These are phyloP conservation scores for Pichia sporocuriosa DNA, from an alignment of 805 yeast genomes.

Conservation along the genomic window DNA sequence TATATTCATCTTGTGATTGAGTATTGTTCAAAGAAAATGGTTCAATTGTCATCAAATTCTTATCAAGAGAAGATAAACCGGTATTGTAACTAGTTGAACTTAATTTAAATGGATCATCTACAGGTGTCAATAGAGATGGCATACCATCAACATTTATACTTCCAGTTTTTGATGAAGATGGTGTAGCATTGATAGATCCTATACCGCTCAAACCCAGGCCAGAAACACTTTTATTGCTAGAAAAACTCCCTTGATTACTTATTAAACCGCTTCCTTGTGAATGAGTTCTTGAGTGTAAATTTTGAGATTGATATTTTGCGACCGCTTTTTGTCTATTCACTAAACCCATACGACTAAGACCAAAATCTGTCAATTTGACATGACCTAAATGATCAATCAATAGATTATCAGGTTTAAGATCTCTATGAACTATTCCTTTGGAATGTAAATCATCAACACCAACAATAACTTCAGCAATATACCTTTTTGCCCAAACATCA, in stretches of 20 bases:
- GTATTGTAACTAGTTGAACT: too few species aligned
- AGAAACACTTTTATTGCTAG: constrained; percentile 5
- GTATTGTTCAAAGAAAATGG: constrained; percentile 22
- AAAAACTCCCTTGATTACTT: constrained; percentile 4
- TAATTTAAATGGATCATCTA: constrained; percentile 18
- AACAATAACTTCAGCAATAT: constrained; percentile 82
- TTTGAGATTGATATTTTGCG: constrained; percentile 1
- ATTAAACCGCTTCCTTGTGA: constrained; percentile 3
- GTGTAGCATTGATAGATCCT: constrained; percentile 6
- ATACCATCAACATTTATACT: constrained; percentile 8
- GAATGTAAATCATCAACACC: constrained; percentile 87
- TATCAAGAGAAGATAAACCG: constrained; percentile 11
- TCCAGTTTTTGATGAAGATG: constrained; percentile 10
- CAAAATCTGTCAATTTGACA: constrained; percentile 90
- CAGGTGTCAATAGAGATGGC: not conserved
- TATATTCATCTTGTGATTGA: not conserved
- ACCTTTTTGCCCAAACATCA: constrained; percentile 77
- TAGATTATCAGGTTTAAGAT: constrained; percentile 89
- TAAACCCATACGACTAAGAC: constrained; percentile 83
- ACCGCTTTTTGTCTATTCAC: constrained; percentile 62
- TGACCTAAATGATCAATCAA: constrained; percentile 85
- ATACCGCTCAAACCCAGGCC: constrained; percentile 6
- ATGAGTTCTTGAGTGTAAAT: not conserved
- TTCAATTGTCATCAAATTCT: constrained; percentile 11
- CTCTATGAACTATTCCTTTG: constrained; percentile 89